phyloP scores from a whole-genome alignment of 768 basidiomycete species.

The Hypsizygus marmoreus region DNA sequence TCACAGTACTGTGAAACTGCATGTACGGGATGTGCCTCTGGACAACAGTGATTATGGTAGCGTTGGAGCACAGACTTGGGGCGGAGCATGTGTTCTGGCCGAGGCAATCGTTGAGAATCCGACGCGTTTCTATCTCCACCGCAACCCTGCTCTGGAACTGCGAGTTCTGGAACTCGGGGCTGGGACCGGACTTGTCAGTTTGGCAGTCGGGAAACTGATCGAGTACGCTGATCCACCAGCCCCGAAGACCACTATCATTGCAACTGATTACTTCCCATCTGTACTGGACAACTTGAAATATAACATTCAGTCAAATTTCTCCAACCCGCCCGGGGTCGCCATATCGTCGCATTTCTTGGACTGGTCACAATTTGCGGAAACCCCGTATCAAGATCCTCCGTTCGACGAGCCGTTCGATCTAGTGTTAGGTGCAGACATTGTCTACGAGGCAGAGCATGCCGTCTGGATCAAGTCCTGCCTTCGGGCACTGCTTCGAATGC shows the following conservation, averaged over 20 bases:
- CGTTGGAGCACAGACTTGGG: slow-evolving; percentile 90
- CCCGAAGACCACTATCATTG: slow-evolving; percentile 40
- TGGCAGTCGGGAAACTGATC: slow-evolving; percentile 53
- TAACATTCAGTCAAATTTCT: slow-evolving; percentile 65
- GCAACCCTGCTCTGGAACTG: slow-evolving; percentile 18
- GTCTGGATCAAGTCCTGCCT: slow-evolving; percentile 70
- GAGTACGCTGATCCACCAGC: slow-evolving; percentile 13
- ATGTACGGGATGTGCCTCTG: slow-evolving; percentile 68
- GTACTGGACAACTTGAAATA: slow-evolving; percentile 67
- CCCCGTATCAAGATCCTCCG: slow-evolving; percentile 11
- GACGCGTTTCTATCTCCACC: slow-evolving; percentile 43
- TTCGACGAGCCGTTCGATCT: slow-evolving; percentile 59
- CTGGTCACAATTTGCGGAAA: slow-evolving; percentile 50
- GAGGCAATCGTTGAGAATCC: slow-evolving; percentile 70
- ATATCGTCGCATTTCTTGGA: slow-evolving; percentile 49
- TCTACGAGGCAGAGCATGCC: slow-evolving; percentile 76
- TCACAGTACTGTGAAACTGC: slow-evolving; percentile 32
- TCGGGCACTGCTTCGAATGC: slow-evolving; percentile 43
- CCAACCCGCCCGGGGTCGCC: slow-evolving; percentile 9
- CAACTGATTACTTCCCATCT: slow-evolving; percentile 78
- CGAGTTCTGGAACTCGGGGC: slow-evolving; percentile 79
- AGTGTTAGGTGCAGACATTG: slow-evolving; percentile 79
- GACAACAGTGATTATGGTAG: slow-evolving; percentile 69
- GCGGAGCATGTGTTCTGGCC: slow-evolving; percentile 77
- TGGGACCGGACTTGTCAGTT: slow-evolving; percentile 81